phyloP scores from a whole-genome alignment of 2,329 filamentous ascomycete genomes.

The Phaeosphaeriaceae sp. region DNA sequence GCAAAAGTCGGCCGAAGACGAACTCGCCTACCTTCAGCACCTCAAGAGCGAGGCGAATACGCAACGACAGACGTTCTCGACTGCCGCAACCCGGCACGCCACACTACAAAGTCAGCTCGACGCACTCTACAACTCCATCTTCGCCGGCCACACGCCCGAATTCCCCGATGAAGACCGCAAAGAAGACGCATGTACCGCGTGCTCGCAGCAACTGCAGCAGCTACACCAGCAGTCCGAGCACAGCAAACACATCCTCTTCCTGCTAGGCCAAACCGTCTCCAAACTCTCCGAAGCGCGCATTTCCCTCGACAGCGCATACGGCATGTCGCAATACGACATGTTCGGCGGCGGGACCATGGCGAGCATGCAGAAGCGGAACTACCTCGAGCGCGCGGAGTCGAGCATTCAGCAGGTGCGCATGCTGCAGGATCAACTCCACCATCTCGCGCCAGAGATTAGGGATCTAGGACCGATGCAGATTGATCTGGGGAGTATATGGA shows the following conservation, averaged over 20 bases:
- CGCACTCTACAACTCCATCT: constrained; percentile 40
- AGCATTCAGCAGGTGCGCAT: constrained; percentile 50
- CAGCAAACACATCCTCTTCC: constrained; percentile 33
- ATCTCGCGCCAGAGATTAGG: constrained; percentile 49
- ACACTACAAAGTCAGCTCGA: constrained; percentile 36
- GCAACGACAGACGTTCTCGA: constrained; percentile 19
- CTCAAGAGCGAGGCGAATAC: constrained; percentile 33
- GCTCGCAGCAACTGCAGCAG: constrained; percentile 15
- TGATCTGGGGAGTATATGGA: constrained; percentile 56
- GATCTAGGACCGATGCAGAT: constrained; percentile 52
- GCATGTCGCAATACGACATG: constrained; percentile 52
- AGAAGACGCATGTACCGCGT: constrained; percentile 28
- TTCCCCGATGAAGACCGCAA: constrained; percentile 42
- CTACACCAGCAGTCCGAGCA: constrained; percentile 29
- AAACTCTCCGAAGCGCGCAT: constrained; percentile 30
- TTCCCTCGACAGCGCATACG: constrained; percentile 33
- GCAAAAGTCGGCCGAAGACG: constrained; percentile 42
- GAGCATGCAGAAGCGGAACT: constrained; percentile 63
- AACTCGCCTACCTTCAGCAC: constrained; percentile 32
- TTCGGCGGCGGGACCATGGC: constrained; percentile 58
- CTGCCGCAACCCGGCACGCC: constrained; percentile 23
- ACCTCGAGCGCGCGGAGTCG: constrained; percentile 58
- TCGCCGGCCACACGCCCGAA: constrained; percentile 38
- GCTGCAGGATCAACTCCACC: constrained; percentile 49
- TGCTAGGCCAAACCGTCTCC: constrained; percentile 28